Conservation (phyloP, 2,329 filamentous ascomycete genomes). For the Fusarium concolor region DNA sequence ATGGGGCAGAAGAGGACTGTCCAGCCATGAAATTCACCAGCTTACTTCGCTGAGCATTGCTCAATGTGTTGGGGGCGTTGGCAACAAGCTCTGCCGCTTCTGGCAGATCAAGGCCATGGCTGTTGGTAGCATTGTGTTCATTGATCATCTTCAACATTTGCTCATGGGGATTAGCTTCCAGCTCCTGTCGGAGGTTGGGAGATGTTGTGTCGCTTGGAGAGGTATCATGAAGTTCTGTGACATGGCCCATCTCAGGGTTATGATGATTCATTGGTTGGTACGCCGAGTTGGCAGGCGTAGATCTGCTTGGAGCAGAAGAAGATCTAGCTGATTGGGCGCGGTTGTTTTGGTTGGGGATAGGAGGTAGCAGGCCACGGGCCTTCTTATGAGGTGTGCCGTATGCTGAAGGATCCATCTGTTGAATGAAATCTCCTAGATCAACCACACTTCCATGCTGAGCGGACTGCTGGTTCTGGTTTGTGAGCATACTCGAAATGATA, state of each 20-base stretch:
- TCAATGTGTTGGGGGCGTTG: conserved; percentile 65
- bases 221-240: conserved; percentile 71
- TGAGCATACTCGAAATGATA: conserved; percentile 82
- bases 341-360: conserved; percentile 59
- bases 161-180: conserved; percentile 68
- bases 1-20: conserved; percentile 48
- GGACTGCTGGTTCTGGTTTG: conserved; percentile 61
- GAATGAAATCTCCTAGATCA: conserved; percentile 69
- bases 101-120: conserved; percentile 63
- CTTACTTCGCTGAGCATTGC: conserved; percentile 67
- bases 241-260: conserved; percentile 63
- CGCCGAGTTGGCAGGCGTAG: conserved; percentile 27
- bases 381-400: conserved; percentile 62
- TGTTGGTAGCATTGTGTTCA: conserved; percentile 68
- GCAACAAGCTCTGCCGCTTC: conserved; percentile 63
- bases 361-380: conserved; percentile 65
- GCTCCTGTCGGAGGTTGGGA: conserved; percentile 65
- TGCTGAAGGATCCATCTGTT: conserved; percentile 56
- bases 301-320: conserved; percentile 24
- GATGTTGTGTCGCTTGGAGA: conserved; percentile 60
- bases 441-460: conserved; percentile 68
- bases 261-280: conserved; percentile 47
- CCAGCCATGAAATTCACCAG: conserved; percentile 71
- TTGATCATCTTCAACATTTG: conserved; percentile 75
- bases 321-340: conserved; percentile 45